Evolutionary conservation across 768 basidiomycete species (phyloP).

Genomic region (Pleurotus tuber-regium): DNA sequence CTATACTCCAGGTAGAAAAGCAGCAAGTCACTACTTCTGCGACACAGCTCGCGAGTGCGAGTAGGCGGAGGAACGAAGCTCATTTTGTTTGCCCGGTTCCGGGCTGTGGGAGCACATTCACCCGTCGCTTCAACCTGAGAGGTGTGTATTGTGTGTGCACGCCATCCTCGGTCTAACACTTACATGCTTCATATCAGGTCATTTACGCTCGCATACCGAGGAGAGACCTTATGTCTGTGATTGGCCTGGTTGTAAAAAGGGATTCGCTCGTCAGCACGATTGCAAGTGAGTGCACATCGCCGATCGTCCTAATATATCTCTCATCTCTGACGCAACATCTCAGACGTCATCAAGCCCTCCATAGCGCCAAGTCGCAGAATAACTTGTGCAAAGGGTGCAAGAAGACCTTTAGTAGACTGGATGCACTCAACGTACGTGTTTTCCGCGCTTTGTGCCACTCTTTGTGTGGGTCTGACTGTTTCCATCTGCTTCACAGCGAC

Average conservation of each 20-base stretch:
- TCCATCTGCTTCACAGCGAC: constrained; percentile 50
- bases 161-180: neutral
- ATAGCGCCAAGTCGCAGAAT: constrained; percentile 76
- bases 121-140: constrained; percentile 84
- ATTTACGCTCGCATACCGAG: constrained; percentile 93
- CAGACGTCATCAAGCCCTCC: constrained; percentile 89
- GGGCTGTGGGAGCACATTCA: constrained; percentile 97
- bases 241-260: constrained; percentile 92
- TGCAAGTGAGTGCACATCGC: constrained; percentile 73
- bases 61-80: constrained; percentile 85
- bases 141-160: constrained; percentile 38
- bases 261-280: constrained; percentile 94
- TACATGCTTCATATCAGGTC: constrained; percentile 49
- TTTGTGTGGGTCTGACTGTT: constrained; percentile 10
- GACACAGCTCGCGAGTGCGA: constrained; percentile 89
- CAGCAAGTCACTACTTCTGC: constrained; percentile 94
- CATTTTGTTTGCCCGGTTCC: constrained; percentile 93
- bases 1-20: constrained; percentile 88
- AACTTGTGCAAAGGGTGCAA: constrained; percentile 91
- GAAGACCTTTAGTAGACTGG: constrained; percentile 91
- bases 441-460: constrained; percentile 16
- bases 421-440: constrained; percentile 87
- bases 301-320: constrained; percentile 7
- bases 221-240: constrained; percentile 93
- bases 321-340: constrained; percentile 6